Percentiles rank a stretch among this genome's conserved stretches.
Conservation (phyloP, 108 stramenopile species). For the Cyclostephanos invisitatus region DNA sequence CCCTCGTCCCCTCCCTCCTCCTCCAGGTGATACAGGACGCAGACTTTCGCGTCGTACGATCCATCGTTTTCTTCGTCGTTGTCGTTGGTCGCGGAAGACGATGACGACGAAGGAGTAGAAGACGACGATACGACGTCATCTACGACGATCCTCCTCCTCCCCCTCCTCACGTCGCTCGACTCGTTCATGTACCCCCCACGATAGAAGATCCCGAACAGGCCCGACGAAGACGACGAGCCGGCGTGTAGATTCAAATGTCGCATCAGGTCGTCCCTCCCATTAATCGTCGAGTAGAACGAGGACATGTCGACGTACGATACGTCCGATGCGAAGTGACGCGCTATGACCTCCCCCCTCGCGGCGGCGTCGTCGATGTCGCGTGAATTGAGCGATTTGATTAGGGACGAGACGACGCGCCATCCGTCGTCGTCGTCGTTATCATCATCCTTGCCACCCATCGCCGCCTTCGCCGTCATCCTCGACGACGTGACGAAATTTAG, state of each 20-base stretch:
- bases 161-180: background rate
- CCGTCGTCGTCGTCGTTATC: conserved; percentile 1
- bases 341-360: background rate
- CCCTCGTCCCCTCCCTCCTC: background rate
- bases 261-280: too few species aligned
- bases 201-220: background rate
- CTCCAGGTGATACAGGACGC: conserved; percentile 50
- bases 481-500: too few species aligned
- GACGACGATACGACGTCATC: conserved; percentile 28
- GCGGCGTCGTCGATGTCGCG: conserved; percentile 2
- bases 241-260: background rate
- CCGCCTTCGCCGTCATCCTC: too few species aligned
- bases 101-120: background rate
- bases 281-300: conserved; percentile 1
- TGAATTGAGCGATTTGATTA: conserved; percentile 29
- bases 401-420: conserved; percentile 28
- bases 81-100: background rate
- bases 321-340: conserved; percentile 25
- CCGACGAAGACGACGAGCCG: conserved; percentile 8
- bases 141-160: conserved; percentile 17
- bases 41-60: conserved; percentile 22
- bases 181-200: background rate
- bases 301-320: conserved; percentile 31
- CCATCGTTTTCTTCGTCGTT: background rate
- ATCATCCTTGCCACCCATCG: too few species aligned